Conservation (phyloP, 2,329 filamentous ascomycete species). For the Zasmidium cellare region DNA sequence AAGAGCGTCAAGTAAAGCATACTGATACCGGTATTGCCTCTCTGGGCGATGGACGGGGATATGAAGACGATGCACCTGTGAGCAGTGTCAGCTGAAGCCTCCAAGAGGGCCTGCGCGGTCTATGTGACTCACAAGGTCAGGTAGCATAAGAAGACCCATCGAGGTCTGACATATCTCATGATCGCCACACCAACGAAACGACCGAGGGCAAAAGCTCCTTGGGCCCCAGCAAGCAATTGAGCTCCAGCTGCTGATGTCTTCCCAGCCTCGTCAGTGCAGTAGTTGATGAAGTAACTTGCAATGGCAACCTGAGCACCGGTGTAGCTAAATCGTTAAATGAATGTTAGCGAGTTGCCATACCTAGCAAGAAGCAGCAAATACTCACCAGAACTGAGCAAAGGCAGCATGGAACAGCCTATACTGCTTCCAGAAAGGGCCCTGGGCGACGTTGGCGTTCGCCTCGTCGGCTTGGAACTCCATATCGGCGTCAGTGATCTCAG, state of each 20-base stretch:
- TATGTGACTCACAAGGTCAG: constrained; percentile 50
- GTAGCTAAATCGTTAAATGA: constrained; percentile 55
- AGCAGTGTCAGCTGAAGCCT: neutral
- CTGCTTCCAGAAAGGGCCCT: constrained; percentile 58
- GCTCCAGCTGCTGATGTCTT: constrained; percentile 60
- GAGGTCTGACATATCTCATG: constrained; percentile 66
- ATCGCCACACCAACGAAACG: constrained; percentile 67
- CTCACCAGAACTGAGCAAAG: constrained; percentile 64
- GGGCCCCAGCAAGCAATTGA: constrained; percentile 71
- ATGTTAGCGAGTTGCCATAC: too few species aligned
- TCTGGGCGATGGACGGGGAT: constrained; percentile 53
- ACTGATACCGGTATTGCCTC: constrained; percentile 53
- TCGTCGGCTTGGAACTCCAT: constrained; percentile 55
- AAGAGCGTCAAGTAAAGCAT: constrained; percentile 70
- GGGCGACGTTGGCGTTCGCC: constrained; percentile 33
- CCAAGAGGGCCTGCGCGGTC: too few species aligned
- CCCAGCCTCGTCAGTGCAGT: constrained; percentile 51
- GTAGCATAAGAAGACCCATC: constrained; percentile 71
- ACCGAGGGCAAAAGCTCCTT: constrained; percentile 70
- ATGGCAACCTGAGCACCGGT: constrained; percentile 69
- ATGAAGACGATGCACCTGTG: constrained; percentile 55
- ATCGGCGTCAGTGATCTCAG: constrained; percentile 62
- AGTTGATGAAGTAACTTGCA: constrained; percentile 66
- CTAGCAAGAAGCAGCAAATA: neutral
- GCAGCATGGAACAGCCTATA: constrained; percentile 76